These are phyloP conservation scores for Ophiostoma ulmi DNA, from an alignment of 2,329 filamentous ascomycete species.

Conservation along the genomic window DNA sequence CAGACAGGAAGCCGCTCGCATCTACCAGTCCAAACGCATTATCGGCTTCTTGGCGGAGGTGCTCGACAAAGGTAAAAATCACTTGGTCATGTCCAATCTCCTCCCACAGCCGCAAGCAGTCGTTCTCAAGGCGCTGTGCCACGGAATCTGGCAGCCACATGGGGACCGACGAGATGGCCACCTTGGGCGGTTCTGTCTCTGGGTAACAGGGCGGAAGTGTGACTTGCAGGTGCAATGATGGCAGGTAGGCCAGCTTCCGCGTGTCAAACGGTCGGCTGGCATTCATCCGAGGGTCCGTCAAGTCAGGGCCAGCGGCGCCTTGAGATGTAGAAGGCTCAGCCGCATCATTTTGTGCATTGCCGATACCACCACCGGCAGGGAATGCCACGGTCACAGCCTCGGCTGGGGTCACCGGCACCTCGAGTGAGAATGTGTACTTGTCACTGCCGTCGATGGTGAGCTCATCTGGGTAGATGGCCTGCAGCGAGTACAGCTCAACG, in stretches of 20 bases:
- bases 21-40: constrained; percentile 55
- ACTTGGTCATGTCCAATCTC: constrained; percentile 56
- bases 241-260: constrained; percentile 52
- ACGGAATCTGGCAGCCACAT: constrained; percentile 51
- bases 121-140: constrained; percentile 46
- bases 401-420: constrained; percentile 53
- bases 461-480: constrained; percentile 61
- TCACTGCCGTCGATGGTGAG: constrained; percentile 44
- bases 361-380: constrained; percentile 42
- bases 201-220: constrained; percentile 56
- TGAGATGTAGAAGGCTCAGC: constrained; percentile 15
- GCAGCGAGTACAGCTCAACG: constrained; percentile 56
- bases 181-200: constrained; percentile 44
- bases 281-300: not conserved
- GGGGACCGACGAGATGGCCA: constrained; percentile 50
- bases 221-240: constrained; percentile 51
- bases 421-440: constrained; percentile 49
- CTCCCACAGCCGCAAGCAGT: constrained; percentile 55
- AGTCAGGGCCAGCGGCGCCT: constrained; percentile 13
- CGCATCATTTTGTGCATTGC: constrained; percentile 7
- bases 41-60: constrained; percentile 54
- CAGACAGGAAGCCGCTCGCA: constrained; percentile 44
- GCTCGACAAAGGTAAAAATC: constrained; percentile 60
- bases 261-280: constrained; percentile 36
- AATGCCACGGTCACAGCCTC: constrained; percentile 54